Evolutionary conservation across 2,329 filamentous ascomycete species (phyloP), one percentile per base, ranked within the genome.

Genomic region (Fusarium oxysporum): DNA sequence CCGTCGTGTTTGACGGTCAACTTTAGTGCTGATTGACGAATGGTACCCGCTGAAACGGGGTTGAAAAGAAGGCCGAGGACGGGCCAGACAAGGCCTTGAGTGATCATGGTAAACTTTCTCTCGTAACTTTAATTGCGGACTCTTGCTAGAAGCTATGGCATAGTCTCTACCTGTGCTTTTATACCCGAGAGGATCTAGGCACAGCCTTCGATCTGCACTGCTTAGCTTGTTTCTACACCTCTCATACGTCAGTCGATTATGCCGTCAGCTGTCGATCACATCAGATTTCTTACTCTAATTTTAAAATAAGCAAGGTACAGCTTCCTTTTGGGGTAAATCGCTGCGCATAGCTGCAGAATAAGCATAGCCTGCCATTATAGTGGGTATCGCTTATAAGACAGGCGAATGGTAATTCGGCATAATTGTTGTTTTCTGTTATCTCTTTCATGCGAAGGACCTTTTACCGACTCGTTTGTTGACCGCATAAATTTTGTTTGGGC

Each of bases 1-100:
- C 66, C 64, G 19, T 69, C 33, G 16, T 69, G 64, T 4, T 56
- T 56, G 11, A 69, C 35, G 23, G 50, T 55, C 3, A 69, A 19
- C 25, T 68, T 63, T 12, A 69, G 50, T 21, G 64, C 32, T 23
- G 54, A 37, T 30, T 38, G 55, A 2, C 37, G 37, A 32, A 21
- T 28, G 11, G 17, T 33, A 28, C 21, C 35, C 1, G 55, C 44
- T 5, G 32, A 37, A 9, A 12, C 37, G 5, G 61, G 4, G 37
- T 16, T 16, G 12, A 64, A 13, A 38, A 61, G n/a, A 16, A 64
- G 17, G 17, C 61, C 32, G 1, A 64, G 6, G 5, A 38, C 21
- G 11, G 55, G 44, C 61, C 61, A 64, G 13, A 33, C 10, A 12
- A 64, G 13, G 10, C 19, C 8, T 8, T 37, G 30, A 21, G 55